These are phyloP conservation scores for Xylaria cubensis DNA, from an alignment of 495 filamentous ascomycete genomes.

Conservation along the genomic window DNA sequence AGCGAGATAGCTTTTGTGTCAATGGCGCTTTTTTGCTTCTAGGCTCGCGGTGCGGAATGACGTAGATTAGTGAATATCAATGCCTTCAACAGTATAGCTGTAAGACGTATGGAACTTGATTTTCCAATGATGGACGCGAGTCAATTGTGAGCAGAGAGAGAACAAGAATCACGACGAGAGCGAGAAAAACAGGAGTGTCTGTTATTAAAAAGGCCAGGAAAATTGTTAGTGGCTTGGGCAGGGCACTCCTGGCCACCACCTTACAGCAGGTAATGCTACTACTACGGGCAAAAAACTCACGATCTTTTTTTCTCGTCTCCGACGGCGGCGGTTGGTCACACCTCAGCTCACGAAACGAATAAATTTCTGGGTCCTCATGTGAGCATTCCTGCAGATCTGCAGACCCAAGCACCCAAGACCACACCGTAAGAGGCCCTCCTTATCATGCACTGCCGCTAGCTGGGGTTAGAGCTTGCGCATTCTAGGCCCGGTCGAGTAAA, in stretches of 20 bases:
- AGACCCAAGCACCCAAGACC: background rate
- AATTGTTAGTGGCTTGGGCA: slow-evolving; percentile 11
- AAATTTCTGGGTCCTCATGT: slow-evolving; percentile 25
- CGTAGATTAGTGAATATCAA: slow-evolving; percentile 20
- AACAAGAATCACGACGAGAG: background rate
- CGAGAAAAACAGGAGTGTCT: background rate
- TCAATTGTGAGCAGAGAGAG: background rate
- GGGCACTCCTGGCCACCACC: slow-evolving; percentile 10
- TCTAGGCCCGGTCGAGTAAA: slow-evolving; percentile 20
- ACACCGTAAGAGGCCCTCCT: slow-evolving; percentile 7
- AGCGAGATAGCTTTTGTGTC: background rate
- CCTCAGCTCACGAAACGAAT: slow-evolving; percentile 8
- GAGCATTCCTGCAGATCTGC: slow-evolving; percentile 22
- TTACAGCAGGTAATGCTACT: background rate
- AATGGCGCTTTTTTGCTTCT: background rate
- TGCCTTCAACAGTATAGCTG: slow-evolving; percentile 15
- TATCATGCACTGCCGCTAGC: slow-evolving; percentile 20
- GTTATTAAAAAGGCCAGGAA: background rate
- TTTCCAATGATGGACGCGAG: background rate
- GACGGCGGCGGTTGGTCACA: slow-evolving; percentile 23
- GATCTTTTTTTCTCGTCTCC: slow-evolving; percentile 36
- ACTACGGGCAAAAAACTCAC: slow-evolving; percentile 37
- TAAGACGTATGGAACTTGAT: background rate
- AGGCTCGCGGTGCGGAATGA: slow-evolving; percentile 18
- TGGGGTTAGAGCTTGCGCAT: background rate